phyloP scores from a whole-genome alignment of 306 rosid genomes.

The Trifolium dubium region DNA sequence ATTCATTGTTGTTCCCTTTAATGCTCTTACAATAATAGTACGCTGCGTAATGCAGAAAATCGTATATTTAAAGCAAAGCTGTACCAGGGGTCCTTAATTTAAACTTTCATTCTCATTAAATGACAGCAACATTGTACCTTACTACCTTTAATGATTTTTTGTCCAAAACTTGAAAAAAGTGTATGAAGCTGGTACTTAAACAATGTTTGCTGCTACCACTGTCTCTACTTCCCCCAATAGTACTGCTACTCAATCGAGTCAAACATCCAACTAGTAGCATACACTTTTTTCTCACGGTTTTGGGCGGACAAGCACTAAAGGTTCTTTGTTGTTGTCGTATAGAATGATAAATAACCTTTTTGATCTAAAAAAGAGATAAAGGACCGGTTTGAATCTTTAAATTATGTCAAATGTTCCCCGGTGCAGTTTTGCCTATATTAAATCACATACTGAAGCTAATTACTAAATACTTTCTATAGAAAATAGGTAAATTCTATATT shows the following conservation, averaged over 20 bases:
- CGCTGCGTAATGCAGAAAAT: not conserved
- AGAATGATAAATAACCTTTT: not conserved
- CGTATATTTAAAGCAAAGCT: not conserved
- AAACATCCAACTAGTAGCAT: not conserved
- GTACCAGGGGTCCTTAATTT: too few species aligned
- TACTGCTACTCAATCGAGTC: not conserved
- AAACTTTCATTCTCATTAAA: too few species aligned
- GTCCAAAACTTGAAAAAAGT: not conserved
- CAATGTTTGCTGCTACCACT: not conserved
- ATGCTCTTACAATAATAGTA: not conserved
- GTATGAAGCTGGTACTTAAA: not conserved
- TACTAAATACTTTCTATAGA: not conserved
- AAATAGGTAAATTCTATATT: constrained; percentile 1
- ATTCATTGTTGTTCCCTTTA: constrained; percentile 8
- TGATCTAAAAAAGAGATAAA: not conserved
- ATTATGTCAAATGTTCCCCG: not conserved
- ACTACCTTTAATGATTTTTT: not conserved
- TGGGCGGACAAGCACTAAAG: not conserved
- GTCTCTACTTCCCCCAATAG: not conserved
- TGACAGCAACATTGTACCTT: too few species aligned
- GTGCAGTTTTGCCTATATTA: not conserved
- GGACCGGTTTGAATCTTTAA: not conserved
- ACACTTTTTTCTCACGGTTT: not conserved
- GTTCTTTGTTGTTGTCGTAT: not conserved
- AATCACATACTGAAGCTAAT: not conserved